Conservation (phyloP, 148 eudicot species). For the Rhododendron molle region DNA sequence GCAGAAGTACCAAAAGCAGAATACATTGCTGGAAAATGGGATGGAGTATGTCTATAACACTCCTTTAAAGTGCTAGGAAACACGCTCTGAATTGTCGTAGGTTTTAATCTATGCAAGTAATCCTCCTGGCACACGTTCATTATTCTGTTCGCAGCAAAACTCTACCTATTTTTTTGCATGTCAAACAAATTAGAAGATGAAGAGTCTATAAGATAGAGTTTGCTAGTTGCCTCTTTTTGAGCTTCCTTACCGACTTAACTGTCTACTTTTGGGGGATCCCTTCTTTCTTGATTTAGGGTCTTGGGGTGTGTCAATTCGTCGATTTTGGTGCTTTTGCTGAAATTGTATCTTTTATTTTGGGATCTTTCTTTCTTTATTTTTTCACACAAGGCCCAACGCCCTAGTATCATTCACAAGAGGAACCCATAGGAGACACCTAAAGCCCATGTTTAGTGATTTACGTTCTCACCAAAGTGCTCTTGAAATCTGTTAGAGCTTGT, state of each 20-base stretch:
- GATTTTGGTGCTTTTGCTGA: neutral
- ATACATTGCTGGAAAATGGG: neutral
- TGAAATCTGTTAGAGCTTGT: neutral
- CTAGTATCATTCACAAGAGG: neutral
- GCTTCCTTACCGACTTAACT: neutral
- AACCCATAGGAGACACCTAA: neutral
- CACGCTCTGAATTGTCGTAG: neutral
- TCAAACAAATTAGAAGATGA: neutral
- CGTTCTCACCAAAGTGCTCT: neutral
- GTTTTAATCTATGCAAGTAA: neutral
- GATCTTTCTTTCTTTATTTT: neutral
- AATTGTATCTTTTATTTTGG: neutral
- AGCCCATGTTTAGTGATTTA: neutral
- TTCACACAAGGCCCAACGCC: neutral
- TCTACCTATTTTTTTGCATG: neutral
- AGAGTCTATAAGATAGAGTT: neutral
- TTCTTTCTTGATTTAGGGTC: neutral
- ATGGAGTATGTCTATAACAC: neutral
- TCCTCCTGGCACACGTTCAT: neutral
- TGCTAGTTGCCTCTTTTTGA: neutral
- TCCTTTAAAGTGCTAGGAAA: neutral
- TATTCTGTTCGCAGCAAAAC: neutral
- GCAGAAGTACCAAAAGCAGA: constrained; percentile 1
- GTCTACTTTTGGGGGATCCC: neutral
- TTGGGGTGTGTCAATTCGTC: neutral